phyloP scores from a whole-genome alignment of 768 basidiomycete genomes.

The Leucocoprinus birnbaumii region DNA sequence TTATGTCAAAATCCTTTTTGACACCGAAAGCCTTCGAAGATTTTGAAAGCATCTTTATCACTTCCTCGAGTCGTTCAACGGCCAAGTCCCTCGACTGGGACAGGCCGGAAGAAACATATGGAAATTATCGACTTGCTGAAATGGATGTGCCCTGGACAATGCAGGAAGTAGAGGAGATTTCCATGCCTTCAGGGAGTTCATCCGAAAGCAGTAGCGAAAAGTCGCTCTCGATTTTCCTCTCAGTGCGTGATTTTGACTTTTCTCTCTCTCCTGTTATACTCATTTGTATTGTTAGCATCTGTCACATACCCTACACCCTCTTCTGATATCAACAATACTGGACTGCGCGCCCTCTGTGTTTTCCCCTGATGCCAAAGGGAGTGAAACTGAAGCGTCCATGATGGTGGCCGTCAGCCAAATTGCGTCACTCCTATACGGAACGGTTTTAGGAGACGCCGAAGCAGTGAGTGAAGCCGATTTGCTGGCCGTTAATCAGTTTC shows the following conservation, averaged over 20 bases:
- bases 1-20: slow-evolving; percentile 57
- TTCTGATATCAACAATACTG: slow-evolving; percentile 79
- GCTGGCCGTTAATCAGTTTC: not conserved
- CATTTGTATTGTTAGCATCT: slow-evolving; percentile 45
- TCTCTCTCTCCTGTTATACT: not conserved
- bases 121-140: slow-evolving; percentile 14
- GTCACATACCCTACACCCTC: slow-evolving; percentile 71
- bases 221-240: not conserved
- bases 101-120: slow-evolving; percentile 30
- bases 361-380: slow-evolving; percentile 55
- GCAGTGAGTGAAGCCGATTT: slow-evolving; percentile 29
- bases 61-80: slow-evolving; percentile 1
- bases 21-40: slow-evolving; percentile 45
- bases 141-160: slow-evolving; percentile 10
- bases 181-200: not conserved
- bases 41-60: slow-evolving; percentile 49
- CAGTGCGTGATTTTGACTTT: slow-evolving; percentile 6
- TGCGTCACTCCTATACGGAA: slow-evolving; percentile 55
- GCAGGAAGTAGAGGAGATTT: slow-evolving; percentile 13
- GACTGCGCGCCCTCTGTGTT: slow-evolving; percentile 86
- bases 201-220: not conserved
- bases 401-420: slow-evolving; percentile 58
- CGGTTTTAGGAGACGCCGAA: slow-evolving; percentile 41
- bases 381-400: slow-evolving; percentile 59
- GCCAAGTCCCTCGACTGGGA: slow-evolving; percentile 34